These are phyloP conservation scores for Colletotrichum sp. DNA, from an alignment of 2,329 filamentous ascomycete species.

Conservation along the genomic window DNA sequence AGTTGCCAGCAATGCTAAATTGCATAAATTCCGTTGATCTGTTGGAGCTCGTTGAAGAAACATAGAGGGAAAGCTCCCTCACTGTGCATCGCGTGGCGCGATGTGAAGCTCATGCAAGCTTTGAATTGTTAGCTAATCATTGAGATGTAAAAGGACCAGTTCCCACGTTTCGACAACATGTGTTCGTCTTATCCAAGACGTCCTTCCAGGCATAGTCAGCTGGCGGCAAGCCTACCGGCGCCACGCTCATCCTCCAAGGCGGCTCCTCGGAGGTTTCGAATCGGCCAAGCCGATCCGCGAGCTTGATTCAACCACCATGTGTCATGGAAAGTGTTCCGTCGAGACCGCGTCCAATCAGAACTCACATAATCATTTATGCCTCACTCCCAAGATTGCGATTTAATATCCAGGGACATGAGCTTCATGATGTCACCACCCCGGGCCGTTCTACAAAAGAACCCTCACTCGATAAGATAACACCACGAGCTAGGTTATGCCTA, in stretches of 20 bases:
- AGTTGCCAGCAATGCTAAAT: background rate
- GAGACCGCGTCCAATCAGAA: background rate
- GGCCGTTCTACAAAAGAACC: background rate
- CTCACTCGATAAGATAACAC: background rate
- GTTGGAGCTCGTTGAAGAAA: background rate
- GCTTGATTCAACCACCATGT: background rate
- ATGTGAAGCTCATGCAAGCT: background rate
- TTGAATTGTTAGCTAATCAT: accelerated
- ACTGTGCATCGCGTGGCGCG: background rate
- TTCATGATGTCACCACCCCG: background rate
- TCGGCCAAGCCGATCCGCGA: background rate
- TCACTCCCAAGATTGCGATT: background rate
- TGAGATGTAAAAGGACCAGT: background rate
- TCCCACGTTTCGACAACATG: background rate
- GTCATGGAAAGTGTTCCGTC: background rate
- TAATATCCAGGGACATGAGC: background rate
- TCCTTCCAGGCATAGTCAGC: background rate
- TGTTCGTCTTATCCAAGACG: background rate
- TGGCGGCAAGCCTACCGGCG: background rate
- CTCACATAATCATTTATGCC: background rate
- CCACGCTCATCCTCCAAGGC: background rate
- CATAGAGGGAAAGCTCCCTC: background rate
- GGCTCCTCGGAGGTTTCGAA: background rate
- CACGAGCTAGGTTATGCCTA: background rate
- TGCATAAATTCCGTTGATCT: accelerated